Base-by-base conservation (phyloP, 2,329 filamentous ascomycete genomes). In the Claviceps monticola region DNA sequence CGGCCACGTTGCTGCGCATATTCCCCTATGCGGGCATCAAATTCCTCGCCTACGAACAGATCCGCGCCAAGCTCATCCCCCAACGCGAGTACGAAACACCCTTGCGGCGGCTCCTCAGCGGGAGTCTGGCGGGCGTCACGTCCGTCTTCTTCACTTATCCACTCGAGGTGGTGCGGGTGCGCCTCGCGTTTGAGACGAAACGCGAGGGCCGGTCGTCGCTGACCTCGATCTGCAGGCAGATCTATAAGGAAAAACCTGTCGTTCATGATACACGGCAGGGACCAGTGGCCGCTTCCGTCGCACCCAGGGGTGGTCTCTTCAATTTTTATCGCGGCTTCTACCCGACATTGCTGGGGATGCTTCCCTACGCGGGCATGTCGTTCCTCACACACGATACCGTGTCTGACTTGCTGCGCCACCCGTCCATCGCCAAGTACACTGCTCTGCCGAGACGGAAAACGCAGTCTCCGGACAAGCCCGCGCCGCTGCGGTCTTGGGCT, bases 11-110 rank as follows among this genome's bases (percentile, higher is more conserved):
- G 2, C 75, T 97, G 50, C 84, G 93, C 57, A 95, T 98, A 56
- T 98, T 97, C 61, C 93, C 93, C 5, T 98, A 98, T 66, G 93
- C 91, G 16, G 91, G 87, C 46, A 95, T 97, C 69, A 98, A 98
- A 64, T 98, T 98, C 63, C 79, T 98, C 43, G 90, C 91, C 46
- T 98, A 98, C 71, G 93, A 98, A 67, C 93, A 98, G 68, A 88
- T 96, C 57, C 86, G 93, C 54, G 80, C 84, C 13, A 62, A 83
- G 14, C 63, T 97, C 36, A 97, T 98, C 55, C 79, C 78, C 1
- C 73, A 70, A 39, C 79, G 74, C 49, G 72, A 83, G 5, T 76
- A 94, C 53, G 93, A 98, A 66, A 97, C 91, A 0, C 78, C 85
- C 1, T 66, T 85, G 29, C 80, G 93, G 48, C 80, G 93, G 11